A percentile compares a stretch with the other conserved stretches of the same genome.
phyloP scores from a whole-genome alignment of 768 basidiomycete genomes.

The Erythrobasidium yunnanense region DNA sequence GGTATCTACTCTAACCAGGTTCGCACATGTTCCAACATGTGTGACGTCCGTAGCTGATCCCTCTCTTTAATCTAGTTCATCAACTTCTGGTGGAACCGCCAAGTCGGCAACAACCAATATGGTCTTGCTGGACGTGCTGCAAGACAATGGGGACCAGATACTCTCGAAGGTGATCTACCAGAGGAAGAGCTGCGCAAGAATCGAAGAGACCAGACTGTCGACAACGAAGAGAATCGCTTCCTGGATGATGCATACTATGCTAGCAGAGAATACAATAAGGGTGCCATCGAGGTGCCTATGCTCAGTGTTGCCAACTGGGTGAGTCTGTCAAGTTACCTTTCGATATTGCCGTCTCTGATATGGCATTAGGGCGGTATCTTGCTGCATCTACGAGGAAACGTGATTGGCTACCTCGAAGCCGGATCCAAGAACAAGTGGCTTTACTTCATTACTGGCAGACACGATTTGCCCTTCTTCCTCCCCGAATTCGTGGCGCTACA shows the following conservation, averaged over 20 bases:
- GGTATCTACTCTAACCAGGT: constrained; percentile 34
- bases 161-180: constrained; percentile 32
- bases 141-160: constrained; percentile 29
- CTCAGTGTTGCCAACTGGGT: constrained; percentile 38
- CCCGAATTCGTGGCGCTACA: constrained; percentile 36
- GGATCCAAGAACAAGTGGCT: constrained; percentile 38
- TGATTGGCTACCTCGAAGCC: constrained; percentile 36
- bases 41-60: no score
- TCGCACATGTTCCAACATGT: no score
- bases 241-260: constrained; percentile 33
- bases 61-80: no score
- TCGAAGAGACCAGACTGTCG: constrained; percentile 34
- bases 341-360: no score
- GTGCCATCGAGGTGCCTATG: constrained; percentile 35
- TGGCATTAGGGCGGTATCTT: constrained; percentile 36
- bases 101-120: constrained; percentile 34
- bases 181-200: constrained; percentile 30
- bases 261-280: constrained; percentile 32
- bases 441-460: constrained; percentile 37
- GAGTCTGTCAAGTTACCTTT: no score
- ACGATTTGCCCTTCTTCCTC: constrained; percentile 38
- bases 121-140: constrained; percentile 23
- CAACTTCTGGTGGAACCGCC: constrained; percentile 33
- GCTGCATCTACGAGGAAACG: constrained; percentile 37
- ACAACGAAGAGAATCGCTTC: constrained; percentile 32